Evolutionary conservation across 768 basidiomycete species (phyloP), one percentile per base, ranked within the genome.

Genomic region (Amanita subjunquillea): DNA sequence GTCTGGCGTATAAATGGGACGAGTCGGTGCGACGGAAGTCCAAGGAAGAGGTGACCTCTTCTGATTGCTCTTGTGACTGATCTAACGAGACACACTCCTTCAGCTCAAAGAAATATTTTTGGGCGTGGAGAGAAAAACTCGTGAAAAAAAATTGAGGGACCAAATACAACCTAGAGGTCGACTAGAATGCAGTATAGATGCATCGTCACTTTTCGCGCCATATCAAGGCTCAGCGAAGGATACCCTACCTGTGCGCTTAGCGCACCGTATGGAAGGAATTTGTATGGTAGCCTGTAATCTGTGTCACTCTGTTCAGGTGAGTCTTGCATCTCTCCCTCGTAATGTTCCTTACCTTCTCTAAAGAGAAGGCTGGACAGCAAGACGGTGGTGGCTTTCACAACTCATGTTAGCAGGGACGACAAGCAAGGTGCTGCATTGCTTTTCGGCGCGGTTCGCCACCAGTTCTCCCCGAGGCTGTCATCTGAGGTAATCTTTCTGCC

Each of bases 381-480:
- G 41, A 82, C 80, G 2, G 65, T 65, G 40, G 20, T 78, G 6
- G 57, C 63, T 20, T 57, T 80, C 23, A 66, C 69, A 49, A 69
- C 71, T 38, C 67, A 68, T 52, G 66, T 72, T 58, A 67, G 65
- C 48, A 57, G 61, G 42, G 54, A 60, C 54, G 60, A 60, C 48
- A 55, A 48, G 9, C 58, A 57, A 41, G 62, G 58, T 20, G 59
- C 65, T 8, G 72, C 72, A 13, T 76, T 74, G 53, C 62, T 92
- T 37, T 62, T 79, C 23, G 87, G 86, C 36, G 88, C 88, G 2
- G 65, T 93, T 45, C 78, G 76, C 53, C 85, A 91, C 64, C 86
- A 89, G 59, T 81, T 80, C 60, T 87, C 87, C 27, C 85, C 87
- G 12, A 77, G 79, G 47, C 59, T 81, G 53, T 63, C 65, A 41